Base-by-base conservation (phyloP, 345 rosid genomes). In the Brassica napus region DNA sequence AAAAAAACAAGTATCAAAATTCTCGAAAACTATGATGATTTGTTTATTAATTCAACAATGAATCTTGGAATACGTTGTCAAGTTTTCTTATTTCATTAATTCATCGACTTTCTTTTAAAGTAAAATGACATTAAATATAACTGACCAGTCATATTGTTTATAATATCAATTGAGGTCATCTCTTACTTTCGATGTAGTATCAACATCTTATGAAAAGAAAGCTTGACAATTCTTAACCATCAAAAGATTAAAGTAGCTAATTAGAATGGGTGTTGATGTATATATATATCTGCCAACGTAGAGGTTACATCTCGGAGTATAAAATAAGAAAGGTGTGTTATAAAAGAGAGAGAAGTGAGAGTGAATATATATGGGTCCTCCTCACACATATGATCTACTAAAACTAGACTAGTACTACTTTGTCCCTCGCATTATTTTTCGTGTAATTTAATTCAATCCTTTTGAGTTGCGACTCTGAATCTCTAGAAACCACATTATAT, bases 321-420 rank as follows among this genome's bases (percentile, higher is more conserved):
- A 39, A 59, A 72, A 55, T 18, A 34, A 60, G 14, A 49, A 21
- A 72, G 63, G 73, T 78, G 73, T 78, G 82, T 72, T 58, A 72
- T 31, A 72, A 78, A 72, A 30, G 82, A 55, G 72, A 39, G 68
- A 62, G 21, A 62, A 35, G 42, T 6, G 68, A 79, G 37, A 62
- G 65, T 23, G 26, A 14, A 44, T 32, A 35, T 18, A 18, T 18
- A 52, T n/a, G 57, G 57, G 57, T 52, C 57, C 57, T 73, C 82
- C 82, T 68, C 74, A 61, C 74, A 73, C 74, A 79, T 60, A 68
- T 32, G 82, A 73, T 79, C 82, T 79, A 79, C 82, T 59, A 62
- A 73, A 73, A 79, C 82, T 79, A 79, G 78, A 52, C 82, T 69
- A 79, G 82, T 79, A 79, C 82, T 79, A 79, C 58, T 18, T 18